Conservation (phyloP, 352 stramenopile species). For the Peronospora destructor region DNA sequence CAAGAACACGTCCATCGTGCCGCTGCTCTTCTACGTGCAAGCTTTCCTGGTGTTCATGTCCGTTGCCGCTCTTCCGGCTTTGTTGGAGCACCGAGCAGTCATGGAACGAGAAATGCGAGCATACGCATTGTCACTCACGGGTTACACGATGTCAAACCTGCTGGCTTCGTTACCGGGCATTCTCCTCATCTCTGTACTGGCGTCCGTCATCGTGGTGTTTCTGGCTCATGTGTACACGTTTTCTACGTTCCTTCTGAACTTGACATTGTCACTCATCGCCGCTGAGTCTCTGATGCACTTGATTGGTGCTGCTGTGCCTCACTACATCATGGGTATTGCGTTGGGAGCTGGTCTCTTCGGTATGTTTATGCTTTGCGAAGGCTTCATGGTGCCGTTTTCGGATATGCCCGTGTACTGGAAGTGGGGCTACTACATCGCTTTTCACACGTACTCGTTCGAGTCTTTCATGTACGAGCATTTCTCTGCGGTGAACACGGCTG, state of each 20-base stretch:
- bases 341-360: conserved; percentile 72
- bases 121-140: conserved; percentile 50
- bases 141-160: conserved; percentile 75
- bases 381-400: conserved; percentile 70
- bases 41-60: conserved; percentile 91
- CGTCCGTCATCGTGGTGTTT: conserved; percentile 46
- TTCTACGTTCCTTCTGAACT: conserved; percentile 54
- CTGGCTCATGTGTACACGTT: conserved; percentile 55
- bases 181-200: conserved; percentile 53
- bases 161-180: conserved; percentile 69
- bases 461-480: conserved; percentile 85
- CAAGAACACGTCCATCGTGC: conserved; percentile 36
- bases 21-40: conserved; percentile 86
- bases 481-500: conserved; percentile 20
- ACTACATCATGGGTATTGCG: conserved; percentile 86
- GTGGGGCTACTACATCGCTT: conserved; percentile 83
- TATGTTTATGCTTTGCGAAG: conserved; percentile 85
- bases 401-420: conserved; percentile 69
- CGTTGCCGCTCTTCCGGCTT: conserved; percentile 79
- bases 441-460: conserved; percentile 85
- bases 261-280: conserved; percentile 70
- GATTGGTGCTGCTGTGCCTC: conserved; percentile 65
- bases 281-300: conserved; percentile 80
- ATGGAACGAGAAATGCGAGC: conserved; percentile 73
- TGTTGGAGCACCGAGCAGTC: conserved; percentile 80